A percentile compares a stretch with the other conserved stretches of the same genome.
Conservation (phyloP, 2,329 filamentous ascomycete genomes). For the Cadophora luteo-olivacea region DNA sequence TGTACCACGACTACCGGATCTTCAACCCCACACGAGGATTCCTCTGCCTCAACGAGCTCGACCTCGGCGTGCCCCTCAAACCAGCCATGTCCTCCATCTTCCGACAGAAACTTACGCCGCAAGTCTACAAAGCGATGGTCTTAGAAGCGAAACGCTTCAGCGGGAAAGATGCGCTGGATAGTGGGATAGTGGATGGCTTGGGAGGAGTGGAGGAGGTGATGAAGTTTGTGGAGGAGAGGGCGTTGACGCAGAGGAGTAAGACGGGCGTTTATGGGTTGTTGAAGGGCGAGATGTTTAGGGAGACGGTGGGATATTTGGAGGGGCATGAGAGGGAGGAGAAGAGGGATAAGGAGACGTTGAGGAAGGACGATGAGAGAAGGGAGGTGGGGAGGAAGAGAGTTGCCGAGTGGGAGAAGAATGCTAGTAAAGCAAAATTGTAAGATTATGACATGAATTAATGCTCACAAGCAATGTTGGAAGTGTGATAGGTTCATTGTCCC, state of each 20-base stretch:
- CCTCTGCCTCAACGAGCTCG: slow-evolving; percentile 81
- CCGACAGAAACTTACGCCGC: slow-evolving; percentile 66
- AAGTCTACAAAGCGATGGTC: slow-evolving; percentile 67
- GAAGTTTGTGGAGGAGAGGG: slow-evolving; percentile 62
- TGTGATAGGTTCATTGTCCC: neutral
- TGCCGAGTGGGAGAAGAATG: slow-evolving; percentile 40
- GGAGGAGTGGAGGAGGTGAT: slow-evolving; percentile 70
- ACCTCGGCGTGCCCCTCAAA: slow-evolving; percentile 78
- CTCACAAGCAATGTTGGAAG: neutral
- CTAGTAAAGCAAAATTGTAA: slow-evolving; percentile 39
- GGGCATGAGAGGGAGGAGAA: slow-evolving; percentile 58
- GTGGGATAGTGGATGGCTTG: slow-evolving; percentile 71
- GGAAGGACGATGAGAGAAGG: slow-evolving; percentile 46
- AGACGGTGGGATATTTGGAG: slow-evolving; percentile 65
- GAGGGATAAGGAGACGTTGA: slow-evolving; percentile 52
- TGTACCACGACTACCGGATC: slow-evolving; percentile 84
- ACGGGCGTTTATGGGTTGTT: slow-evolving; percentile 73
- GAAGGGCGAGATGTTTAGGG: slow-evolving; percentile 78
- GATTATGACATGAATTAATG: neutral
- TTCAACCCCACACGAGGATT: slow-evolving; percentile 75
- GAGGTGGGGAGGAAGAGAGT: slow-evolving; percentile 34
- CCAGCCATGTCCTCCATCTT: slow-evolving; percentile 79
- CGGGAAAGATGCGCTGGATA: slow-evolving; percentile 66
- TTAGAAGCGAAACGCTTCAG: slow-evolving; percentile 76
- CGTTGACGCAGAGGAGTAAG: slow-evolving; percentile 65